A percentile compares a stretch with the other conserved stretches of the same genome.
Evolutionary conservation across 2,329 filamentous ascomycete species (phyloP).

Genomic region (Rutstroemia sydowiana): DNA sequence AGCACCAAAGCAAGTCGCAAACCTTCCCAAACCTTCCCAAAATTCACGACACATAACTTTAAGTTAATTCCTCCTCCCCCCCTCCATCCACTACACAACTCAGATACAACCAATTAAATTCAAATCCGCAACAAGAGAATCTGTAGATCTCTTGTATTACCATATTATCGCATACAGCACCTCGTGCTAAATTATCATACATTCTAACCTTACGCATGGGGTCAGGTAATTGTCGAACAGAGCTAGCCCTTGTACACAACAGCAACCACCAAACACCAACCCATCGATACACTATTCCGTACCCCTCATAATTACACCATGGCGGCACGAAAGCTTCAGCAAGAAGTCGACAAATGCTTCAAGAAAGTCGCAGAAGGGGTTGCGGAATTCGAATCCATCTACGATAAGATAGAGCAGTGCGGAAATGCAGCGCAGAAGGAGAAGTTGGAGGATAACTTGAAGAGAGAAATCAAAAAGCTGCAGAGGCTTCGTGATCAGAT

Average conservation of each 20-base stretch:
- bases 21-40: neutral
- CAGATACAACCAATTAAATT: neutral
- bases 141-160: conserved; percentile 13
- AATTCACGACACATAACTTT: neutral
- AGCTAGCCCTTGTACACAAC: conserved; percentile 25
- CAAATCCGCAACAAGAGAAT: conserved; percentile 1
- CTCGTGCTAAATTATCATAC: conserved; percentile 12
- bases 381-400: conserved; percentile 84
- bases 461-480: conserved; percentile 99
- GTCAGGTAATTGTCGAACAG: conserved; percentile 17
- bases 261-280: conserved; percentile 18
- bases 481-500: conserved; percentile 96
- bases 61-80: neutral
- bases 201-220: conserved; percentile 21
- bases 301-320: conserved; percentile 46
- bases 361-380: conserved; percentile 96
- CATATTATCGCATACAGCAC: conserved; percentile 7
- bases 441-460: conserved; percentile 95
- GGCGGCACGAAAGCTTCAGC: conserved; percentile 92
- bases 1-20: conserved; percentile 5
- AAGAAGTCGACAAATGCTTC: conserved; percentile 99
- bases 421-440: conserved; percentile 94
- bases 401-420: conserved; percentile 94
- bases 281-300: conserved; percentile 10
- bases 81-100: neutral